These are phyloP conservation scores for Suillus subluteus DNA, from an alignment of 768 basidiomycete species.

Conservation along the genomic window DNA sequence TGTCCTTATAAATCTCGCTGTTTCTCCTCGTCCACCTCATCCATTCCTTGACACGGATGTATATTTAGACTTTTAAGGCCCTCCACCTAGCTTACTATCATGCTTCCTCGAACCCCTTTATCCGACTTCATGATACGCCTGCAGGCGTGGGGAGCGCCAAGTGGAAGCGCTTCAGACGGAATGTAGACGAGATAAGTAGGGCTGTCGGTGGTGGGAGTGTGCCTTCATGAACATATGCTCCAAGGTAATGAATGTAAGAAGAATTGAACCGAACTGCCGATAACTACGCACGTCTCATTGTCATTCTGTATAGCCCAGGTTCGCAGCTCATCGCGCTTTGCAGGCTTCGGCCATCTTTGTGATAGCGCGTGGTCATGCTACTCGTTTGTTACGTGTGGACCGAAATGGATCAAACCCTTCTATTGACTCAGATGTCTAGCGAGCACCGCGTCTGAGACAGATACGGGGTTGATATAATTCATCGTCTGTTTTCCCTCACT, in stretches of 20 bases:
- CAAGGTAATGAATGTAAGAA: constrained; percentile 21
- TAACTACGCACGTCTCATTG: neutral
- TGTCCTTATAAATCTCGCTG: constrained; percentile 27
- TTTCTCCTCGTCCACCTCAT: neutral
- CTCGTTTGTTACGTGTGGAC: constrained; percentile 41
- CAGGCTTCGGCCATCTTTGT: constrained; percentile 26
- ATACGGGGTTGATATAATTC: constrained; percentile 73
- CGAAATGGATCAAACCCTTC: constrained; percentile 63
- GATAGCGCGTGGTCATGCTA: constrained; percentile 25
- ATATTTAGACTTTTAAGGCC: constrained; percentile 78
- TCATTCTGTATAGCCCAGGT: constrained; percentile 19
- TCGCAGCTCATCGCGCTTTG: constrained; percentile 32
- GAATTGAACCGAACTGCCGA: neutral
- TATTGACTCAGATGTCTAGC: constrained; percentile 82
- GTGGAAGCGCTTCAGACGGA: constrained; percentile 70
- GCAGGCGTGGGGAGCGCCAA: constrained; percentile 64
- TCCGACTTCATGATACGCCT: constrained; percentile 58
- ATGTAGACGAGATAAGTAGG: constrained; percentile 76
- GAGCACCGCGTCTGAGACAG: constrained; percentile 81
- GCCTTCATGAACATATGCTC: constrained; percentile 22
- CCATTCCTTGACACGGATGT: constrained; percentile 1
- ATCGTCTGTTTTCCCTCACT: neutral
- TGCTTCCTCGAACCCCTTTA: constrained; percentile 85
- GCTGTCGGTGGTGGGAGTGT: constrained; percentile 50
- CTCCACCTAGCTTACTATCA: constrained; percentile 87